Evolutionary conservation across 2,329 filamentous ascomycete genomes (phyloP).

Genomic region (Alternaria brassicicola): DNA sequence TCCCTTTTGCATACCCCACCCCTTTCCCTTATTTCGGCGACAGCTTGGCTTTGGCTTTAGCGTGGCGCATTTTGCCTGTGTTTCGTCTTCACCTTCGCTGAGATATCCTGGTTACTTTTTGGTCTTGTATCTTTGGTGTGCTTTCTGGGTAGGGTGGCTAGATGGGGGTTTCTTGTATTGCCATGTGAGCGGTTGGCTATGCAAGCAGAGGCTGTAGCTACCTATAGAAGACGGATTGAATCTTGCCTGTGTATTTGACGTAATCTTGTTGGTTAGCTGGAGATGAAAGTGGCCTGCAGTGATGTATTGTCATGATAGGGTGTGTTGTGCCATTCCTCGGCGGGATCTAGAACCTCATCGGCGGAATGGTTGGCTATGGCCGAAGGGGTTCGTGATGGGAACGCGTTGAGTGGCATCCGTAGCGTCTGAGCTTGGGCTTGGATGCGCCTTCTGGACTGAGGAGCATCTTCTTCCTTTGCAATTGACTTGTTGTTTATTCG

Average conservation of each 20-base stretch:
- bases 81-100: constrained; percentile 1
- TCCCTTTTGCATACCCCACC: constrained; percentile 27
- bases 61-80: neutral
- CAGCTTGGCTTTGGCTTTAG: neutral
- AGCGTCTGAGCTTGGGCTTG: constrained; percentile 8
- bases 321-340: no score
- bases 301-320: neutral
- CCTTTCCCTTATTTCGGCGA: constrained; percentile 6
- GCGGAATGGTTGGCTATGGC: neutral
- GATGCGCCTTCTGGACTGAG: neutral
- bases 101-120: constrained; percentile 15
- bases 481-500: neutral
- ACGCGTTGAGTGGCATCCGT: neutral
- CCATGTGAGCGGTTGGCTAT: neutral
- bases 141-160: neutral
- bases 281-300: neutral
- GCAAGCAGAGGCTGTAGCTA: neutral
- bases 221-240: neutral
- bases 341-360: neutral
- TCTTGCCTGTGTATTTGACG: neutral
- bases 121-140: neutral
- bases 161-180: neutral
- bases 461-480: constrained; percentile 1
- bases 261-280: neutral
- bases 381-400: constrained; percentile 6